Evolutionary conservation across 73 alveolate genomes (phyloP).

Genomic region (Stentor coeruleus): DNA sequence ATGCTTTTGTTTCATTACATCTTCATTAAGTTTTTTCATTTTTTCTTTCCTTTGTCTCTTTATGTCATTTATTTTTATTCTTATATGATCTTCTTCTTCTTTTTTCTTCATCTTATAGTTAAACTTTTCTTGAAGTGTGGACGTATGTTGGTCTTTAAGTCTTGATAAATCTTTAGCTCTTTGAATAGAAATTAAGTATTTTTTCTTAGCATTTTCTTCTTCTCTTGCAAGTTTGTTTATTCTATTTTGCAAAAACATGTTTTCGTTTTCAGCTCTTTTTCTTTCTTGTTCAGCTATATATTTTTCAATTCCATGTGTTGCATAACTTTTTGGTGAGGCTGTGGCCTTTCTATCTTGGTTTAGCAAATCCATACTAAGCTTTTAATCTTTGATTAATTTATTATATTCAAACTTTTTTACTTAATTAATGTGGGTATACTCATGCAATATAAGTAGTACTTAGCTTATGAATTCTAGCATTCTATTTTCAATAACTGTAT

Average conservation of each 20-base stretch:
- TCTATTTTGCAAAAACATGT: not conserved
- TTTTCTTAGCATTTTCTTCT: not conserved
- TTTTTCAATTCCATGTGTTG: not conserved
- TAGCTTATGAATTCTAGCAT: too few species aligned
- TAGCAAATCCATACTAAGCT: too few species aligned
- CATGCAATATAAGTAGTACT: too few species aligned
- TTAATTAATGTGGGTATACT: too few species aligned
- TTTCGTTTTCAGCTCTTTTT: not conserved
- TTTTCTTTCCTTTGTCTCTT: not conserved
- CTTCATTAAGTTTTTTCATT: not conserved
- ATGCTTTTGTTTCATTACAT: not conserved
- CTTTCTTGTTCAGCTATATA: not conserved
- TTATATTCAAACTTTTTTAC: too few species aligned
- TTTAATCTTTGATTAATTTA: too few species aligned
- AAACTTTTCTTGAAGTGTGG: not conserved
- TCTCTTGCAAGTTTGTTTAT: not conserved
- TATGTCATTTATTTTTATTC: not conserved
- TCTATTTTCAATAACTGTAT: too few species aligned
- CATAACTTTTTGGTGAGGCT: too few species aligned
- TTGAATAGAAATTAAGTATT: not conserved
- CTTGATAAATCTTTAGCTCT: not conserved
- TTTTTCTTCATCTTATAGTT: not conserved
- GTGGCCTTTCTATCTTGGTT: too few species aligned
- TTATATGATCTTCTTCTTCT: not conserved
- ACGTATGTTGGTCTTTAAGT: not conserved